Conservation (phyloP, 306 rosid genomes). For the Cicer pinnatifidum region DNA sequence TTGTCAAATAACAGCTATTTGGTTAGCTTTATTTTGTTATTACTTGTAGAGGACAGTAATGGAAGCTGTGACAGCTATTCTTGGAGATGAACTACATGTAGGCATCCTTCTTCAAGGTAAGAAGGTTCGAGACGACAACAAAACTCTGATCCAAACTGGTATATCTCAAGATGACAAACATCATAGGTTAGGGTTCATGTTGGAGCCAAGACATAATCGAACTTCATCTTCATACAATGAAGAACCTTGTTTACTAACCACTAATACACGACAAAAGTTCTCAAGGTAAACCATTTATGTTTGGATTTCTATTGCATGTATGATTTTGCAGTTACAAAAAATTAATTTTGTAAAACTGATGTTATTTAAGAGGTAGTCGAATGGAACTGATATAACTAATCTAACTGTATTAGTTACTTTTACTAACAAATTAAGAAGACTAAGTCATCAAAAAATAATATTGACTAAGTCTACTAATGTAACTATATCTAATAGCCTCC, state of each 20-base stretch:
- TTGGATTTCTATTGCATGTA: no score
- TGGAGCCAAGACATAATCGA: slow-evolving; percentile 65
- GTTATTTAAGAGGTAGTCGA: no score
- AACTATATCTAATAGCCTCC: no score
- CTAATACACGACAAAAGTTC: slow-evolving; percentile 42
- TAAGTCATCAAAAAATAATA: no score
- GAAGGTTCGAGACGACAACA: slow-evolving; percentile 70
- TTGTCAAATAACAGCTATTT: not conserved
- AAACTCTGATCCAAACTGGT: slow-evolving; percentile 75
- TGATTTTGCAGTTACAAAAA: no score
- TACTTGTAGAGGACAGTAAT: slow-evolving; percentile 59
- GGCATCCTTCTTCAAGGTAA: slow-evolving; percentile 79
- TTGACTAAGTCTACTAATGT: no score
- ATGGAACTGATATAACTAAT: no score
- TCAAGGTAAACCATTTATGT: slow-evolving; percentile 51
- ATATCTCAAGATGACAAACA: slow-evolving; percentile 66
- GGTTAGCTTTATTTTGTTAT: not conserved
- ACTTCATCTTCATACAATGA: slow-evolving; percentile 46
- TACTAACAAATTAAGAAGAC: no score
- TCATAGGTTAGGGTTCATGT: slow-evolving; percentile 68
- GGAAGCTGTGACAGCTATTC: slow-evolving; percentile 71
- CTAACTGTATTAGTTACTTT: no score
- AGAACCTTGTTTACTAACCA: slow-evolving; percentile 48
- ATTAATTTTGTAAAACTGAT: no score
- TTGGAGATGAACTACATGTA: slow-evolving; percentile 77